Evolutionary conservation across 2,329 filamentous ascomycete species (phyloP), one percentile per base, ranked within the genome.

Genomic region (Ceratocystiopsis brevicomis): DNA sequence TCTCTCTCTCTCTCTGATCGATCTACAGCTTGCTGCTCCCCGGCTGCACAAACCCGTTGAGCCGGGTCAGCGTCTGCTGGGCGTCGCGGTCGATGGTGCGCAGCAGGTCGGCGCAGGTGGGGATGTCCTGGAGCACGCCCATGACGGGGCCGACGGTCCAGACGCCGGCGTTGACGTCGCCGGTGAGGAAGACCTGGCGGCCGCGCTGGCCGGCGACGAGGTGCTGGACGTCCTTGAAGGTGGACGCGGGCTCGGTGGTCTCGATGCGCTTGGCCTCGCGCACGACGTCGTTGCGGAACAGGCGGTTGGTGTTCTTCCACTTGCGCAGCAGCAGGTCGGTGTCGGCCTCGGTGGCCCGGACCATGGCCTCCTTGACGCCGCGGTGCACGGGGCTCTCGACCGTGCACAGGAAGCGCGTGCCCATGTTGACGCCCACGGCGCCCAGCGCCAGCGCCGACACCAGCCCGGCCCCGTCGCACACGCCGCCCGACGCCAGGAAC

Each of bases 131-230:
- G 48, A 90, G 88, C 44, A 90, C 59, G 8, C 83, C 83, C 51
- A 98, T 94, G 51, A 96, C 88, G 59, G 94, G 88, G 12, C 90
- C 90, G 10, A 88, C 86, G 17, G 90, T 96, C 90, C 90, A 98
- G 37, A 87, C 87, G 44, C 90, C 90, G 57, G 75, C 84, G 54
- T 98, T 81, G 43, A 82, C 73, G 57, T 98, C 90, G 16, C 90
- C 90, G 48, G 87, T 93, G 50, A 87, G 56, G 61, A 95, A 96
- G 6, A 96, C 90, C 66, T 95, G 73, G 48, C 83, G 73, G 32
- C 90, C 90, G 50, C 90, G 71, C 72, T 93, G 82, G 6, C 90
- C 90, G 57, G 82, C 93, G 32, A 98, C 84, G 53, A 75, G 81
- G 32, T 81, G 81, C 18, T 82, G 85, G 37, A 98, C 75, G 62